A percentile compares a stretch with the other conserved stretches of the same genome.
These are phyloP conservation scores for Saxophila tyrrhenica DNA, from an alignment of 495 filamentous ascomycete genomes.

Conservation along the genomic window DNA sequence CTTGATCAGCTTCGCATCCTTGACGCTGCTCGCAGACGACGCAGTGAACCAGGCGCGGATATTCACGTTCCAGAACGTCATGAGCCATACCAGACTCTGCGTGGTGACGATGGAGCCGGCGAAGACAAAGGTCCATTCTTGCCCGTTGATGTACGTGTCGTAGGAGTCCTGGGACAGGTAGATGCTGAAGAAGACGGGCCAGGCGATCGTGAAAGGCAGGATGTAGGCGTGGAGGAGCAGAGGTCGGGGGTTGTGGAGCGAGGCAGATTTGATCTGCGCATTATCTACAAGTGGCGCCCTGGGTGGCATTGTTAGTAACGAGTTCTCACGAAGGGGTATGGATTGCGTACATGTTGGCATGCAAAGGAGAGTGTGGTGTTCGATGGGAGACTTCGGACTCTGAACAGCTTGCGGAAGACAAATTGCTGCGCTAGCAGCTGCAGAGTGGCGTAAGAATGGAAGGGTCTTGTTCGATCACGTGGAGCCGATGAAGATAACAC, in stretches of 20 bases:
- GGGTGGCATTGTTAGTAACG: background rate
- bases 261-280: slow-evolving; percentile 74
- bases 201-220: slow-evolving; percentile 82
- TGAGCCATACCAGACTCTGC: slow-evolving; percentile 86
- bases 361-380: background rate
- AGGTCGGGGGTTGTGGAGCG: slow-evolving; percentile 80
- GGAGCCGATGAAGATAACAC: background rate
- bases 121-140: slow-evolving; percentile 97
- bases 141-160: slow-evolving; percentile 71
- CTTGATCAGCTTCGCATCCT: slow-evolving; percentile 80
- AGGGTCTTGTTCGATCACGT: no score
- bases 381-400: background rate
- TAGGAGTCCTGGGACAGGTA: slow-evolving; percentile 76
- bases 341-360: background rate
- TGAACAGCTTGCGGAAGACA: no score
- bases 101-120: slow-evolving; percentile 72
- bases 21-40: slow-evolving; percentile 54
- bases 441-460: no score
- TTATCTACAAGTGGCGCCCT: slow-evolving; percentile 69
- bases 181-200: slow-evolving; percentile 80
- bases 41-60: slow-evolving; percentile 73
- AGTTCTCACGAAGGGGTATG: background rate
- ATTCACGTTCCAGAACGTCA: slow-evolving; percentile 93
- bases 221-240: slow-evolving; percentile 72
- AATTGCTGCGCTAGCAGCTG: no score